phyloP scores from a whole-genome alignment of 129 eudicot genomes.

The Flaveria ramosissima region DNA sequence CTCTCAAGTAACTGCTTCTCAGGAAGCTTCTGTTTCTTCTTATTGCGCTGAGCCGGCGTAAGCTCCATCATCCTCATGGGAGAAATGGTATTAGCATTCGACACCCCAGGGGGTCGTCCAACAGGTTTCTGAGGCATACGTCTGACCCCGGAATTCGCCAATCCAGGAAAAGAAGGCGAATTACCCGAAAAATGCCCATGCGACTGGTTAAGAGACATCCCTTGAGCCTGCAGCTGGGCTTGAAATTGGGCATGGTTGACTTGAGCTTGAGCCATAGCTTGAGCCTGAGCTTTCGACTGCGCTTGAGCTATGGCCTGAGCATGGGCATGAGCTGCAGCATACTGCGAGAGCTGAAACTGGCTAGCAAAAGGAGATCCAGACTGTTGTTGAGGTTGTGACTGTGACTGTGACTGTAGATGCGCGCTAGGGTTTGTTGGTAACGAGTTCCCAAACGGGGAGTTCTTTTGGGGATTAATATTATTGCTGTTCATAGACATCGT shows the following conservation, averaged over 20 bases:
- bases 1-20: constrained; percentile 73
- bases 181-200: constrained; percentile 44
- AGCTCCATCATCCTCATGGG: constrained; percentile 77
- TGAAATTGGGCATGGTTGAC: constrained; percentile 32
- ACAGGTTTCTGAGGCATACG: constrained; percentile 75
- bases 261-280: constrained; percentile 47
- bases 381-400: constrained; percentile 53
- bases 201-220: constrained; percentile 55
- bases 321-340: constrained; percentile 75
- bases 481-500: constrained; percentile 69
- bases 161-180: constrained; percentile 51
- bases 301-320: constrained; percentile 70
- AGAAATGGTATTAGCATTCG: constrained; percentile 45
- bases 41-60: constrained; percentile 65
- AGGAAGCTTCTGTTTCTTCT: constrained; percentile 82
- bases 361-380: constrained; percentile 51
- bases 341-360: constrained; percentile 65
- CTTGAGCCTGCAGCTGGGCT: constrained; percentile 46
- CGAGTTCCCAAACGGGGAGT: constrained; percentile 63
- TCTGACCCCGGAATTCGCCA: constrained; percentile 48
- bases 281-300: constrained; percentile 58
- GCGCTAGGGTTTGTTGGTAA: constrained; percentile 55
- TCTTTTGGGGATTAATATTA: constrained; percentile 49
- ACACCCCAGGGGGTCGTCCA: constrained; percentile 63
- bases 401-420: constrained; percentile 39